Evolutionary conservation across 2,329 filamentous ascomycete species (phyloP).

Genomic region (Metarhizium robertsii): DNA sequence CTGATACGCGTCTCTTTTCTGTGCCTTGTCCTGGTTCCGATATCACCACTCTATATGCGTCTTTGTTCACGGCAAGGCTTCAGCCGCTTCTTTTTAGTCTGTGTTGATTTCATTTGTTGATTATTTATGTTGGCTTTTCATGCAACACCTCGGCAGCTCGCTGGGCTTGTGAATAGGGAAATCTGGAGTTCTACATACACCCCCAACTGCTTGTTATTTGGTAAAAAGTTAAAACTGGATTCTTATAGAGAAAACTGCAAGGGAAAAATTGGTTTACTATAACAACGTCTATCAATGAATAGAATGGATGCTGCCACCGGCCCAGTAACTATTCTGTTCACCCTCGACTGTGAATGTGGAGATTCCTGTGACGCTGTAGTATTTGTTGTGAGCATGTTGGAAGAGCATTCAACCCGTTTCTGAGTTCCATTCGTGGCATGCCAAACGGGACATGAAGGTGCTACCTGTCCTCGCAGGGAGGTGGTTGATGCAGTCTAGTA

Average conservation of each 20-base stretch:
- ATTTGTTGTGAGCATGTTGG: no score
- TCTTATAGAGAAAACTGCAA: slow-evolving; percentile 6
- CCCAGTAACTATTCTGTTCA: not conserved
- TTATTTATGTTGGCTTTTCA: not conserved
- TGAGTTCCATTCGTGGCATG: no score
- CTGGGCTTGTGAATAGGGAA: slow-evolving; percentile 1
- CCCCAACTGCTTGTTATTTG: not conserved
- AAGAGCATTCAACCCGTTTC: no score
- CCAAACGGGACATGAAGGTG: no score
- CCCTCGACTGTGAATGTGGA: not conserved
- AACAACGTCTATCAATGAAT: slow-evolving; percentile 5
- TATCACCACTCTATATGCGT: not conserved
- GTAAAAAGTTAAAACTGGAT: slow-evolving; percentile 8
- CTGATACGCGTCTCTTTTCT: not conserved
- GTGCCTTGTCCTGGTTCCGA: not conserved
- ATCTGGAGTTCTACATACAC: slow-evolving; percentile 6
- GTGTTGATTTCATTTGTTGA: not conserved
- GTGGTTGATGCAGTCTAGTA: no score
- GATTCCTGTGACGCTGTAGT: no score
- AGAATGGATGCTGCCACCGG: slow-evolving; percentile 10
- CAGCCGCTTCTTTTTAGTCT: not conserved
- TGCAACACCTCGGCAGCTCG: not conserved
- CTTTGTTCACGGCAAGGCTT: not conserved
- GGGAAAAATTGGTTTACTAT: not conserved
- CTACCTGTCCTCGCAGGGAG: no score